Evolutionary conservation across 1,284 basidiomycete species (phyloP), one percentile per base, ranked within the genome.

Genomic region (Microbotryum silenes-acaulis): DNA sequence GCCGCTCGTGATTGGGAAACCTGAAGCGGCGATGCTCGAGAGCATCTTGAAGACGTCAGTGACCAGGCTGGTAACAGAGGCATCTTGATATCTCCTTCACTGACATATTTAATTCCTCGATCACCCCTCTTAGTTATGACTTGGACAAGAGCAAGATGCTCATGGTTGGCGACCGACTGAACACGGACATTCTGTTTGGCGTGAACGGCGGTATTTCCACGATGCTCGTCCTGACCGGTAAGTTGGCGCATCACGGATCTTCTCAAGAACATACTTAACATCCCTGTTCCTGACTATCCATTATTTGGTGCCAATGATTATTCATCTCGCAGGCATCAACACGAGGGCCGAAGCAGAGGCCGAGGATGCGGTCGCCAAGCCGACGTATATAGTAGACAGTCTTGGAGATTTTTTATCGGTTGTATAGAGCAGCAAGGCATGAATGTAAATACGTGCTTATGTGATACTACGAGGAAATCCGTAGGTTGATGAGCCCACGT

Each of bases 121-220:
- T 23, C 20, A 31, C 14, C 37, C 37, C 16, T 25, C 4, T n/a
- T 70, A 94, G 91, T 76, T 85, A 93, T 70, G 74, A 89, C 53
- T 90, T 91, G 73, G 89, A 97, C 75, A 88, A 87, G 51, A 78
- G 81, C 62, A 80, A 85, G 56, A 92, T 93, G 3, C 84, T 98
- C 73, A 97, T 99, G 91, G 82, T 98, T 51, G 94, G 96, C 46
- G 96, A 98, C 77, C 85, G 96, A 62, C 80, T 98, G 63, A 86
- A 91, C 72, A 98, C 96, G 2, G 96, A 99, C 57, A 72, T 72
- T 23, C 57, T 88, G 49, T 98, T 98, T 72, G 94, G 91, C 49
- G 82, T 88, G 73, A 82, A 82, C 51, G 91, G 91, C 27, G 89
- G 89, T 16, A 80, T 97, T 23, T 77, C 88, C 18, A 94, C 92